Evolutionary conservation across 2,329 filamentous ascomycete species (phyloP).

Genomic region (Aspergillaceae sp.): DNA sequence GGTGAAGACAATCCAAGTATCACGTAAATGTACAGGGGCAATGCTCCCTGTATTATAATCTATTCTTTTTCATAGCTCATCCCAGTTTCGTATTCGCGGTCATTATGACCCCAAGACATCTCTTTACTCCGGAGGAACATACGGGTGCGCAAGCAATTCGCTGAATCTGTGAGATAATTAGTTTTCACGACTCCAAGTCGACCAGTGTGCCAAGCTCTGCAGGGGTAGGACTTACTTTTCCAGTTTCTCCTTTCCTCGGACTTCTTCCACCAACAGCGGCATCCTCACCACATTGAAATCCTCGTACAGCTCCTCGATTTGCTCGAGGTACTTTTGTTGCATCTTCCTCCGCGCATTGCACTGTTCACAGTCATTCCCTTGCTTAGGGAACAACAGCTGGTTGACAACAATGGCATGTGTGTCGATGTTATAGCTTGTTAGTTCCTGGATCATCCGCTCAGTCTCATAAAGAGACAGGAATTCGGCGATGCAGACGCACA

Average conservation of each 20-base stretch:
- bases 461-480: conserved; percentile 97
- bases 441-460: conserved; percentile 98
- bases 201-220: background rate
- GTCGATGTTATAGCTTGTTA: conserved; percentile 87
- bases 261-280: conserved; percentile 91
- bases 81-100: conserved; percentile 9
- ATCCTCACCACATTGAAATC: conserved; percentile 99
- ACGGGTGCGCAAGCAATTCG: conserved; percentile 43
- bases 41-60: conserved; percentile 25
- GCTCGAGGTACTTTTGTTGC: conserved; percentile 98
- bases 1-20: too few relatives aligned
- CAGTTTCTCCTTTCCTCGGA: conserved; percentile 86
- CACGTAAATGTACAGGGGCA: background rate
- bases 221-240: conserved; percentile 53
- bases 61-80: conserved; percentile 32
- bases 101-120: conserved; percentile 7
- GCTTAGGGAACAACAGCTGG: conserved; percentile 86
- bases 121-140: conserved; percentile 36
- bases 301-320: conserved; percentile 97
- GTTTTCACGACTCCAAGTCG: conserved; percentile 2
- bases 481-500: conserved; percentile 96
- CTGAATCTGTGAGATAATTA: conserved; percentile 34
- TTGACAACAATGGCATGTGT: conserved; percentile 98
- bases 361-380: conserved; percentile 80
- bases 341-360: conserved; percentile 92